Conservation (phyloP, 2,329 filamentous ascomycete genomes). For the Pseudocercospora macadamiae region DNA sequence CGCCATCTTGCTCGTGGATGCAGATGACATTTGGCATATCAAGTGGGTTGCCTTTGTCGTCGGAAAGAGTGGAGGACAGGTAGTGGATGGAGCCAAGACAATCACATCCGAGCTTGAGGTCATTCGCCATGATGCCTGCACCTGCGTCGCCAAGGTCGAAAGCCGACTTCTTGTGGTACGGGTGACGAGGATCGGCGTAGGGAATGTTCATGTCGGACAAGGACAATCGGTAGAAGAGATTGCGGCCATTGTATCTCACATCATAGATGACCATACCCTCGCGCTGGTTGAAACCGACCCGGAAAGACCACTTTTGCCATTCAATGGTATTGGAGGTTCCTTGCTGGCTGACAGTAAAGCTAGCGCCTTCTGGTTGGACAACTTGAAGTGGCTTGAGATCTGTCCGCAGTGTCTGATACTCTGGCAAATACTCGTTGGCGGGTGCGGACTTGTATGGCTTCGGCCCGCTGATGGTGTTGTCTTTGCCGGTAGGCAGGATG, state of each 20-base stretch:
- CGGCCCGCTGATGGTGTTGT: conserved; percentile 36
- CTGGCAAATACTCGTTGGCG: conserved; percentile 56
- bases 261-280: conserved; percentile 74
- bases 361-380: conserved; percentile 69
- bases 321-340: conserved; percentile 41
- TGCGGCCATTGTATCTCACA: conserved; percentile 66
- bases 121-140: conserved; percentile 68
- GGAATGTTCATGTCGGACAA: conserved; percentile 64
- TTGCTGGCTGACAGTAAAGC: conserved; percentile 60
- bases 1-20: conserved; percentile 70
- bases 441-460: conserved; percentile 45
- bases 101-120: conserved; percentile 68
- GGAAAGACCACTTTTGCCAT: conserved; percentile 61
- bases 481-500: conserved; percentile 36
- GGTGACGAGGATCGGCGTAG: conserved; percentile 67
- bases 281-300: conserved; percentile 69
- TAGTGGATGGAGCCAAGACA: conserved; percentile 62
- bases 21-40: conserved; percentile 65
- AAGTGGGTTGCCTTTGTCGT: conserved; percentile 58
- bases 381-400: conserved; percentile 70
- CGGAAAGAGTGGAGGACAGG: conserved; percentile 61
- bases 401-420: conserved; percentile 44
- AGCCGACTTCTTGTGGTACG: conserved; percentile 70
- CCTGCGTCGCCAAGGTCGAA: conserved; percentile 74
- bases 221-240: conserved; percentile 67